A percentile compares a stretch with the other conserved stretches of the same genome.
These are phyloP conservation scores for Mallotus japonicus DNA, from an alignment of 441 rosid species.

Conservation along the genomic window DNA sequence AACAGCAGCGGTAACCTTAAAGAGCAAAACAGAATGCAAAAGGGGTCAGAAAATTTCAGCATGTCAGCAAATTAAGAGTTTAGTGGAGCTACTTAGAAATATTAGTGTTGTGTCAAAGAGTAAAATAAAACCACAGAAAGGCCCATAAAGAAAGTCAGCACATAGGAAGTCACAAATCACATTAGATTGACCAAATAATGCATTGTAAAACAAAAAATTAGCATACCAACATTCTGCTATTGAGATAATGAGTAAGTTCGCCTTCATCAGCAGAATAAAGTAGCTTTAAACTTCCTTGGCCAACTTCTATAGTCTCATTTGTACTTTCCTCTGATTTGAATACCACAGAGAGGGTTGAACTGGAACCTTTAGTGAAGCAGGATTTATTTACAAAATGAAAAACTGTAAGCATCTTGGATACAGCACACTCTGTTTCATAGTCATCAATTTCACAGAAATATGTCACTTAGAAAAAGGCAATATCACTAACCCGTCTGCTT, in stretches of 20 bases:
- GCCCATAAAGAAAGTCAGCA: not conserved
- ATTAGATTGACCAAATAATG: not conserved
- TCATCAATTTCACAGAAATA: slow-evolving; percentile 7
- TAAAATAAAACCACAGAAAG: not conserved
- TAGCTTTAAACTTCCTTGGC: slow-evolving; percentile 71
- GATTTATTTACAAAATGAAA: not conserved
- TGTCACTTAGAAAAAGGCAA: slow-evolving; percentile 15
- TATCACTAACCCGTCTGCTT: slow-evolving; percentile 45
- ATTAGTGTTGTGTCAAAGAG: not conserved
- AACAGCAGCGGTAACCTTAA: slow-evolving; percentile 57
- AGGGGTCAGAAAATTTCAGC: not conserved
- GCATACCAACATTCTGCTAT: slow-evolving; percentile 62
- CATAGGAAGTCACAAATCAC: slow-evolving; percentile 1
- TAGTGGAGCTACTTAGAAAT: slow-evolving; percentile 8
- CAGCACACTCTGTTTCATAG: not conserved
- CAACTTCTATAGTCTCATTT: slow-evolving; percentile 51
- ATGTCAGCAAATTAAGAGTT: slow-evolving; percentile 15
- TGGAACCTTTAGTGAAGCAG: slow-evolving; percentile 39
- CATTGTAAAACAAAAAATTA: not conserved
- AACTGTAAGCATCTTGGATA: slow-evolving; percentile 21
- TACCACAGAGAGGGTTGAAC: slow-evolving; percentile 47
- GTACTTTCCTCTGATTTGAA: slow-evolving; percentile 36
- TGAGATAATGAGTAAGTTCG: slow-evolving; percentile 45
- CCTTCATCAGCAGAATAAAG: slow-evolving; percentile 45
- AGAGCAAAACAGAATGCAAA: too few species aligned